A percentile compares a stretch with the other conserved stretches of the same genome.
These are phyloP conservation scores for Heterobasidion occidentale DNA, from an alignment of 1,284 basidiomycete species.

Conservation along the genomic window DNA sequence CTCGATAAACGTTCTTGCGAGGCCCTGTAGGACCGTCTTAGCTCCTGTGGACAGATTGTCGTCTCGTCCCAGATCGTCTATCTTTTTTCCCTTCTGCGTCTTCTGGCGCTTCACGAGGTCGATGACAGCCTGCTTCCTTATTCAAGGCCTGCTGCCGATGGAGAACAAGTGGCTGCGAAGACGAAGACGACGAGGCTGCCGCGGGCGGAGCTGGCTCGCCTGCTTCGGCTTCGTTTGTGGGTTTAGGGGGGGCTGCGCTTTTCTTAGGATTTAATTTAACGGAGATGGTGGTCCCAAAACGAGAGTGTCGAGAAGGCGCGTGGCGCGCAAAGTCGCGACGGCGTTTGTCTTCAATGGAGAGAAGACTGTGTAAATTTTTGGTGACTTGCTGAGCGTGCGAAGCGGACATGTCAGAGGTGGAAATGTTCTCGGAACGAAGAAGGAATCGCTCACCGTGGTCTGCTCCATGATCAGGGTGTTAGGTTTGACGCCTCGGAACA, in stretches of 20 bases:
- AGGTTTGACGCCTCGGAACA: conserved; percentile 74
- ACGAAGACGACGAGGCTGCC: conserved; percentile 11
- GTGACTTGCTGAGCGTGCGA: conserved; percentile 42
- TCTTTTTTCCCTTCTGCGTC: conserved; percentile 54
- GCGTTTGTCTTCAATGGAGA: conserved; percentile 62
- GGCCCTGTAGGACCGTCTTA: conserved; percentile 53
- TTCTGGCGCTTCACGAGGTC: conserved; percentile 69
- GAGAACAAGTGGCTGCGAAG: conserved; percentile 53
- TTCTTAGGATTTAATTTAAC: conserved; percentile 61
- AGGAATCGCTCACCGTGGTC: conserved; percentile 42
- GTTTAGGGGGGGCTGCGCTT: conserved; percentile 16
- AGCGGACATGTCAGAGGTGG: conserved; percentile 2
- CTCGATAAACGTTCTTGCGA: conserved; percentile 70
- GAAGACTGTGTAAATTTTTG: conserved; percentile 59
- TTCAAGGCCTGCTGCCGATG: conserved; percentile 80
- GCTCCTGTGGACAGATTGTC: conserved; percentile 72
- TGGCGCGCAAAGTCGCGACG: conserved; percentile 51
- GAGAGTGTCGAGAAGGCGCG: conserved; percentile 78
- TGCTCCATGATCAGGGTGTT: conserved; percentile 58
- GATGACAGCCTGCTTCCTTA: conserved; percentile 69
- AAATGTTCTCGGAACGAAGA: background rate
- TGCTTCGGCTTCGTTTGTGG: conserved; percentile 17
- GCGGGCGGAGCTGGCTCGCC: conserved; percentile 18
- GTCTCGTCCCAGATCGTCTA: conserved; percentile 67
- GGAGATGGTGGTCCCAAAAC: conserved; percentile 89